A percentile compares a stretch with the other conserved stretches of the same genome.
Evolutionary conservation across 495 filamentous ascomycete genomes (phyloP).

Genomic region (Durotheca rogersii): DNA sequence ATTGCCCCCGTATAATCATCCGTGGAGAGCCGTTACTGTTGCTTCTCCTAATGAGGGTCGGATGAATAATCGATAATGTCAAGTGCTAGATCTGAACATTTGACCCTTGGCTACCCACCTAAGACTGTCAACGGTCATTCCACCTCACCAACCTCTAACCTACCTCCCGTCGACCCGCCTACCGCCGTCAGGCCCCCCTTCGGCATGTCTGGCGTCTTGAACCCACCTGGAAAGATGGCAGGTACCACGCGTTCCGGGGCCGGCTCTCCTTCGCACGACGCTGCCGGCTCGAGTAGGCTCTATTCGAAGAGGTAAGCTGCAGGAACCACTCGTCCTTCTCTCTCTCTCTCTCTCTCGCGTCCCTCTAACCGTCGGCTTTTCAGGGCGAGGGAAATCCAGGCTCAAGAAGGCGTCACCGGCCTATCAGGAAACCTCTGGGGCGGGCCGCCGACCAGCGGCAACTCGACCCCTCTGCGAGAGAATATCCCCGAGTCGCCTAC

Average conservation of each 20-base stretch:
- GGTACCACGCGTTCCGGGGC: constrained; percentile 79
- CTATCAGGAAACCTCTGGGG: constrained; percentile 87
- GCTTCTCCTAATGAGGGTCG: constrained; percentile 47
- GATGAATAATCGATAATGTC: constrained; percentile 87
- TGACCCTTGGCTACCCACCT: constrained; percentile 69
- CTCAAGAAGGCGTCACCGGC: constrained; percentile 76
- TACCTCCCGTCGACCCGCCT: constrained; percentile 80
- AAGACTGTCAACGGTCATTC: constrained; percentile 64
- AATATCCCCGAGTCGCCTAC: constrained; percentile 97
- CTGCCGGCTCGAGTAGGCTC: constrained; percentile 65
- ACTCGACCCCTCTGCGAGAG: constrained; percentile 93
- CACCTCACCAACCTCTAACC: constrained; percentile 81
- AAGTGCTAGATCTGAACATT: constrained; percentile 80
- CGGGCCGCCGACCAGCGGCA: constrained; percentile 83
- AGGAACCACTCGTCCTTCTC: too few relatives aligned
- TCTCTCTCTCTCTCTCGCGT: background rate
- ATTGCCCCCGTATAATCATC: constrained; percentile 34
- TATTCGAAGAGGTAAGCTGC: constrained; percentile 86
- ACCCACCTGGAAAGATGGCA: constrained; percentile 65
- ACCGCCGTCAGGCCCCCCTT: constrained; percentile 73
- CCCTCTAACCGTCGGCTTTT: constrained; percentile 17
- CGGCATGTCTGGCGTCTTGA: constrained; percentile 63
- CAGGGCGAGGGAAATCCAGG: constrained; percentile 94
- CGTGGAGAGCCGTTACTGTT: constrained; percentile 34
- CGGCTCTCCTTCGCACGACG: constrained; percentile 95